Evolutionary conservation across 352 stramenopile genomes (phyloP), one percentile per base, ranked within the genome.

Genomic region (Lagenidium giganteum): DNA sequence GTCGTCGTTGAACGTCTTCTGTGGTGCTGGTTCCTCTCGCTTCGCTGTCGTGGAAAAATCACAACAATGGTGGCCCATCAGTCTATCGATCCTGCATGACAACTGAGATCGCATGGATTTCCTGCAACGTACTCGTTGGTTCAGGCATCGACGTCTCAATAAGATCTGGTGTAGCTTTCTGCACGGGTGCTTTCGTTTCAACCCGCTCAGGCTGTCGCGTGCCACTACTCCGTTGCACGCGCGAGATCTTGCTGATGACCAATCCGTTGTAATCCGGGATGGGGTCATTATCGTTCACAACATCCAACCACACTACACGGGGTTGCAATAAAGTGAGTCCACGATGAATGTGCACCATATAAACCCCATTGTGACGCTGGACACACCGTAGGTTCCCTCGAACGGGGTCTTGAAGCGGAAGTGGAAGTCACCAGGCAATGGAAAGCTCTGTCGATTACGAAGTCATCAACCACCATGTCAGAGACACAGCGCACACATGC

Each of bases 391-490:
- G 27, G 81, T 93, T 35, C 81, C 78, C 47, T 93, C 81, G 38
- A 93, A 93, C 23, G 75, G 57, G 27, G 77, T 87, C 55, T 93
- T 93, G 56, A 93, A 93, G 47, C 81, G 77, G 47, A 89, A 93
- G 31, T 93, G 81, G 50, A 90, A 93, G 32, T 84, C 66, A 1
- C 81, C 81, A 12, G 78, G 81, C 40, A 93, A 37, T 7, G 81
- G 81, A 40, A 93, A 89, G 28, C 59, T 70, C 79, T 88, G 20
- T n/a, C n/a, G n/a, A n/a, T n/a, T n/a, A n/a, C n/a, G n/a, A n/a
- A n/a, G n/a, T n/a, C n/a, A n/a, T n/a, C n/a, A n/a, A n/a, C n/a
- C n/a, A n/a, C n/a, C n/a, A n/a, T n/a, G n/a, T n/a, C 16, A 42
- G 31, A 18, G 8, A 33, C 36, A 35, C 24, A 56, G 9, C 25